These are phyloP conservation scores for Saksenaea oblongispora DNA, from an alignment of 371 early-diverging fungal genomes.

Conservation along the genomic window DNA sequence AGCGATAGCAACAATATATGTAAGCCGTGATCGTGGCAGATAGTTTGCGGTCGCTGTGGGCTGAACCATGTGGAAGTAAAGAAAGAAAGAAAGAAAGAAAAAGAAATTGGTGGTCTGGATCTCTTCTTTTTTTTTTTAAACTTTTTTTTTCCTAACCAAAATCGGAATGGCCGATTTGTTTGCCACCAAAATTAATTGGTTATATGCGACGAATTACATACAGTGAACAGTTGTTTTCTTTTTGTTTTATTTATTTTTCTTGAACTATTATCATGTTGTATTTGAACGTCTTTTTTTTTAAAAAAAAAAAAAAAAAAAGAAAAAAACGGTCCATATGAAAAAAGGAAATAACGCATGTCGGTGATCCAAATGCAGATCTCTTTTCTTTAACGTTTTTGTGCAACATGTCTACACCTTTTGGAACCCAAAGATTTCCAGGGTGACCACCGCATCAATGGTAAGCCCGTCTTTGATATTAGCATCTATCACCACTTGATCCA, in stretches of 20 bases:
- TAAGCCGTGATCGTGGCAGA: background rate
- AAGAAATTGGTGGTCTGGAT: background rate
- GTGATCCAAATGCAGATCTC: background rate
- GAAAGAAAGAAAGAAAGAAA: background rate
- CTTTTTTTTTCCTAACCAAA: background rate
- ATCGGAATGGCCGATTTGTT: background rate
- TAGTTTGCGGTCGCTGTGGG: background rate
- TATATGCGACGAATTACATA: background rate
- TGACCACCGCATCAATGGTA: constrained; percentile 29
- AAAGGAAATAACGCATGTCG: background rate
- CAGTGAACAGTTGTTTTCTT: background rate
- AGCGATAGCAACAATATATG: constrained; percentile 5
- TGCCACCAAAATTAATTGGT: background rate
- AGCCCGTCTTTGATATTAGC: constrained; percentile 11
- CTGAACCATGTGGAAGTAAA: background rate
- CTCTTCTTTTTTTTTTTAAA: background rate
- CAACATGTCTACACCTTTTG: constrained; percentile 5
- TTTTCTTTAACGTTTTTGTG: background rate
- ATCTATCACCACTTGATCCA: constrained; percentile 30
- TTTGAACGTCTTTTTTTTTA: too few relatives aligned
- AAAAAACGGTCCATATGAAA: too few relatives aligned
- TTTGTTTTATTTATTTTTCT: background rate
- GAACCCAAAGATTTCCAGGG: constrained; percentile 39
- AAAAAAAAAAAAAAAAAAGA: too few relatives aligned
- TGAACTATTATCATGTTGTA: too few relatives aligned